A percentile compares a stretch with the other conserved stretches of the same genome.
phyloP scores from a whole-genome alignment of 1,284 basidiomycete species.

The Tylopilus sp. region DNA sequence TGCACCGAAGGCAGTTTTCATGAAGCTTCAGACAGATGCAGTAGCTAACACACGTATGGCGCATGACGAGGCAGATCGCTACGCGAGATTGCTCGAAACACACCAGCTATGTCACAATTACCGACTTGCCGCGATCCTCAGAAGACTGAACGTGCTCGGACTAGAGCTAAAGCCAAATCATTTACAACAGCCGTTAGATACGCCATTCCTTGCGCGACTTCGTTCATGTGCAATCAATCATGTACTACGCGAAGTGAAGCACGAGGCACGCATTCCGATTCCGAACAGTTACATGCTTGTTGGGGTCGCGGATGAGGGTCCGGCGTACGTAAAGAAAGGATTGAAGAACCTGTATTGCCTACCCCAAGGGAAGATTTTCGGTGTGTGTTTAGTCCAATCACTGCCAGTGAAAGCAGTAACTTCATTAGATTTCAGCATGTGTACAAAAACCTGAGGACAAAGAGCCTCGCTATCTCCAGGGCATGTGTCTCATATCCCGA shows the following conservation, averaged over 20 bases:
- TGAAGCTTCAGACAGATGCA: conserved; percentile 51
- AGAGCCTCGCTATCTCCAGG: conserved; percentile 50
- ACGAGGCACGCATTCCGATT: conserved; percentile 64
- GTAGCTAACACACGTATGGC: conserved; percentile 54
- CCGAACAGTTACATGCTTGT: conserved; percentile 63
- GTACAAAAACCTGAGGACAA: conserved; percentile 45
- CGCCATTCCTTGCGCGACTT: conserved; percentile 55
- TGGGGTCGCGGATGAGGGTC: conserved; percentile 74
- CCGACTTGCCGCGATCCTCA: conserved; percentile 47
- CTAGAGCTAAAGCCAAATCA: conserved; percentile 43
- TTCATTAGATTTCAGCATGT: conserved; percentile 46
- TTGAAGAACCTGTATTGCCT: conserved; percentile 51
- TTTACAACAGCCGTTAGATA: conserved; percentile 40
- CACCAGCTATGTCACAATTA: conserved; percentile 50
- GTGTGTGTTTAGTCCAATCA: conserved; percentile 33
- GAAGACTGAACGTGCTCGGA: conserved; percentile 45
- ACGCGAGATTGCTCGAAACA: conserved; percentile 42
- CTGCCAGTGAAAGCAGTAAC: conserved; percentile 10
- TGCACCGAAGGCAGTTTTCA: conserved; percentile 50
- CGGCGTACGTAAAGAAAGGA: conserved; percentile 49
- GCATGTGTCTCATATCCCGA: conserved; percentile 54
- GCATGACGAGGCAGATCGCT: conserved; percentile 47
- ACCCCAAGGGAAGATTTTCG: conserved; percentile 54
- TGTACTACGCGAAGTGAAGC: conserved; percentile 66
- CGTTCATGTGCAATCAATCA: conserved; percentile 55